These are phyloP conservation scores for Anisodus acutangulus DNA, from an alignment of 257 asterid genomes.

Conservation along the genomic window DNA sequence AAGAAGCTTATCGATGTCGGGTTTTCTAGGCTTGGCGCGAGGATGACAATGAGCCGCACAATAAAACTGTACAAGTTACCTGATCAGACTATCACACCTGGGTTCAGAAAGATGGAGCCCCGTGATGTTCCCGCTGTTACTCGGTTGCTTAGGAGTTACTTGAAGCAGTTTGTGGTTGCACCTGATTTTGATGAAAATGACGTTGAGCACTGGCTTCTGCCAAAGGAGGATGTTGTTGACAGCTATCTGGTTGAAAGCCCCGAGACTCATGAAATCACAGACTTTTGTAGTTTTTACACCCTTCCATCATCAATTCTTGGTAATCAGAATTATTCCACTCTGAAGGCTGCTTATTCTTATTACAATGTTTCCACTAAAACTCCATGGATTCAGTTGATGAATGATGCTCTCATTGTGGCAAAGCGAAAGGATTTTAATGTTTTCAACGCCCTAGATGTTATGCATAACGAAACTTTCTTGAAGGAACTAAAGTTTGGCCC, in stretches of 20 bases:
- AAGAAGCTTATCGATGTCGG: conserved; percentile 46
- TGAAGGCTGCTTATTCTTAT: conserved; percentile 47
- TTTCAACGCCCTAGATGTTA: conserved; percentile 44
- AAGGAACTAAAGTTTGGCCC: conserved; percentile 48
- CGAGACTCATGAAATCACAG: conserved; percentile 39
- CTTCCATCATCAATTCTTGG: conserved; percentile 43
- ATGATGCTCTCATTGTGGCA: conserved; percentile 43
- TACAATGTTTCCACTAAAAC: conserved; percentile 45
- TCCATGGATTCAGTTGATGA: conserved; percentile 44
- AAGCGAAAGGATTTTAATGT: conserved; percentile 41
- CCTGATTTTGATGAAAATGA: conserved; percentile 42
- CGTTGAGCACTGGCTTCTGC: conserved; percentile 46
- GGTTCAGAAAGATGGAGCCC: conserved; percentile 45
- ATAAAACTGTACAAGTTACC: conserved; percentile 44
- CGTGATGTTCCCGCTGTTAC: conserved; percentile 45
- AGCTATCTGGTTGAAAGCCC: conserved; percentile 45
- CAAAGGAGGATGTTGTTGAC: conserved; percentile 43
- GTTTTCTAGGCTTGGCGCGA: conserved; percentile 43
- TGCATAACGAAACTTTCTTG: conserved; percentile 42
- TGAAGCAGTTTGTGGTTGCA: conserved; percentile 41
- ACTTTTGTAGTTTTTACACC: conserved; percentile 45
- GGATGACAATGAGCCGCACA: conserved; percentile 50
- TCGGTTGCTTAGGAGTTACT: conserved; percentile 40
- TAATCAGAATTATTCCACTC: conserved; percentile 38
- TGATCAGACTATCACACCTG: conserved; percentile 40